Evolutionary conservation across 129 eudicot genomes (phyloP), one percentile per base, ranked within the genome.

Genomic region (Apium graveolens): DNA sequence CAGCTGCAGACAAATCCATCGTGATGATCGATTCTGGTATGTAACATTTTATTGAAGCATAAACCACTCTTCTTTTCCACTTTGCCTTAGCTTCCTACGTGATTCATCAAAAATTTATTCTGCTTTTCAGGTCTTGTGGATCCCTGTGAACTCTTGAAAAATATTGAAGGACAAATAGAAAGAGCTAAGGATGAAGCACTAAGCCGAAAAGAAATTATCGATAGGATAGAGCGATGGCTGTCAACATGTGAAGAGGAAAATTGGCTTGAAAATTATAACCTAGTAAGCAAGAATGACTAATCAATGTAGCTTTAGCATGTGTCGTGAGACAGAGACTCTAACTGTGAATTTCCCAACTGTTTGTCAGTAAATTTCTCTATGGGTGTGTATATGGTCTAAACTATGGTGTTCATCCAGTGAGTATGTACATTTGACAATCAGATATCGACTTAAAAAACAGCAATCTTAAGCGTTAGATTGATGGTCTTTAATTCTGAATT

Each of bases 21-120:
- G 98, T 96, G 31, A 83, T 93, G 96, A 90, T 93, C 21, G 98
- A 93, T 82, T 93, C 98, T 69, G 98, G 98, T 90, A 81, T 46
- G 85, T 5, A 55, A 79, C 73, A 32, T 73, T 34, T 46, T 69
- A 60, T 79, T 55, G 34, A 69, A 79, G 63, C 65, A 60, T 35
- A 42, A 41, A 45, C 60, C 51, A 48, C 72, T 60, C 39, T 11
- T 26, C 38, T 55, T 45, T 45, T 13, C 18, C 20, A 41, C 44
- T 49, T 39, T 44, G 0, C 48, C 45, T 17, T 48, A 5, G 79
- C 44, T 57, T 5, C 14, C 5, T 12, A 21, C 29, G 31, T 55
- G 70, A 70, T 78, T 68, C 37, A 43, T 42, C 65, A 48, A 32
- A 60, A 78, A 77, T 9, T 34, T 27, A 4, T 79, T 76, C 35